Percentiles rank a stretch among this genome's conserved stretches.
phyloP scores from a whole-genome alignment of 192 early-diverging fungal genomes.

The Jimgerdemannia lactiflua region DNA sequence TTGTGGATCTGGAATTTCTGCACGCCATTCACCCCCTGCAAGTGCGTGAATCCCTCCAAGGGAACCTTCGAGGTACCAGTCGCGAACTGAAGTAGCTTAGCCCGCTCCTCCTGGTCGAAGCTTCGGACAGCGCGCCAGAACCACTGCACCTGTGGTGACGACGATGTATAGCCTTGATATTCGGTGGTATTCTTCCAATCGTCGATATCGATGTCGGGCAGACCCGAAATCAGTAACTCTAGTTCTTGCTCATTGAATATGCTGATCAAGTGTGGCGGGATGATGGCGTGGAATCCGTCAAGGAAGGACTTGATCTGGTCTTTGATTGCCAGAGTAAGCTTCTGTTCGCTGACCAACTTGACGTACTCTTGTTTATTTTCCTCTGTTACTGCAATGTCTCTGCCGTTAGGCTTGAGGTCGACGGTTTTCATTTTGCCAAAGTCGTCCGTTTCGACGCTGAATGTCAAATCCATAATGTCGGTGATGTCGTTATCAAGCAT shows the following conservation, averaged over 20 bases:
- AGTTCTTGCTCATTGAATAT: slow-evolving; percentile 99
- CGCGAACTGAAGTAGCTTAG: slow-evolving; percentile 96
- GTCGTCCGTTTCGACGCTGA: slow-evolving; percentile 90
- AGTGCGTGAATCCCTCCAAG: slow-evolving; percentile 88
- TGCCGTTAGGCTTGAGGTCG: slow-evolving; percentile 86
- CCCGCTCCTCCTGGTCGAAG: slow-evolving; percentile 96
- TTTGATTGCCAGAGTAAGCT: slow-evolving; percentile 86
- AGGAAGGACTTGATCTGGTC: slow-evolving; percentile 95
- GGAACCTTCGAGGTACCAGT: slow-evolving; percentile 98
- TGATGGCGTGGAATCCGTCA: slow-evolving; percentile 93
- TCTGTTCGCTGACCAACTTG: slow-evolving; percentile 88
- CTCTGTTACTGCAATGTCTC: slow-evolving; percentile 88
- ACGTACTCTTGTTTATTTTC: slow-evolving; percentile 98
- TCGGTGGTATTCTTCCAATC: slow-evolving; percentile 99
- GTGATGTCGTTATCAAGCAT: slow-evolving; percentile 97
- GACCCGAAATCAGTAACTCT: slow-evolving; percentile 95
- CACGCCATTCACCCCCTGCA: slow-evolving; percentile 92
- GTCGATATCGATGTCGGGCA: slow-evolving; percentile 99
- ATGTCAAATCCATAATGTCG: slow-evolving; percentile 91
- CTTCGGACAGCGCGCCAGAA: slow-evolving; percentile 98
- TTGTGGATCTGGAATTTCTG: slow-evolving; percentile 99
- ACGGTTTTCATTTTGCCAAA: slow-evolving; percentile 86
- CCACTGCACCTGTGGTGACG: slow-evolving; percentile 94
- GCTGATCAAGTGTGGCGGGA: slow-evolving; percentile 86
- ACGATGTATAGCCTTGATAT: slow-evolving; percentile 86